Evolutionary conservation across 139 green algal genomes (phyloP).

Genomic region (Bryopsis sp.): DNA sequence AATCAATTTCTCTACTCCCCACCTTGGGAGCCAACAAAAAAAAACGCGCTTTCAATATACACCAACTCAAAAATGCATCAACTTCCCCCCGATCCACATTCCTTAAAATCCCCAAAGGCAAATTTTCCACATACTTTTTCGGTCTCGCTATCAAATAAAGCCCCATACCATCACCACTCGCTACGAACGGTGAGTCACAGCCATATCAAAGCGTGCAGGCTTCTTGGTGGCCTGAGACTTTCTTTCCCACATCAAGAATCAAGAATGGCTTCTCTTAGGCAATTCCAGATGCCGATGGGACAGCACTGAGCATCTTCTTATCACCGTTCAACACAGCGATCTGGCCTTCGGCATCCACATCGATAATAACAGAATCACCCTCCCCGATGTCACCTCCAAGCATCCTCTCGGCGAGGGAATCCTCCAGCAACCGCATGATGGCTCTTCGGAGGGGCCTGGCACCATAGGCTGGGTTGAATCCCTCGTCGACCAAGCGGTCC

Average conservation of each 20-base stretch:
- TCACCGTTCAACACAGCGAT: slow-evolving; percentile 85
- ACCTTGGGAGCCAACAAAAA: too few relatives aligned
- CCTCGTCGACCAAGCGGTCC: slow-evolving; percentile 93
- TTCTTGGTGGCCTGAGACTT: too few relatives aligned
- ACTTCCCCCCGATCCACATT: too few relatives aligned
- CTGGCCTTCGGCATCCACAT: slow-evolving; percentile 80
- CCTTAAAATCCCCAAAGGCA: too few relatives aligned
- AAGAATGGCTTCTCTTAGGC: slow-evolving; percentile 14
- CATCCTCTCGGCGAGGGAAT: slow-evolving; percentile 91
- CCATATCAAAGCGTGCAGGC: too few relatives aligned
- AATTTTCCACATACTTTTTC: too few relatives aligned
- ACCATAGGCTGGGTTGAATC: slow-evolving; percentile 97
- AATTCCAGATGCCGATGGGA: slow-evolving; percentile 16
- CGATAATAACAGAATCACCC: slow-evolving; percentile 87
- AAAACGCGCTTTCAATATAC: too few relatives aligned
- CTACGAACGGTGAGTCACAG: too few relatives aligned
- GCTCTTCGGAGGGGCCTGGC: slow-evolving; percentile 93
- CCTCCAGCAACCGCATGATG: slow-evolving; percentile 98
- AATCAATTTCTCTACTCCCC: too few relatives aligned
- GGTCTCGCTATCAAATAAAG: too few relatives aligned
- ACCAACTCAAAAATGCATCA: too few relatives aligned
- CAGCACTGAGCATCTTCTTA: slow-evolving; percentile 70
- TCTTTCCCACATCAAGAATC: background rate
- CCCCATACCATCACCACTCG: too few relatives aligned
- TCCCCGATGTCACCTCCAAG: slow-evolving; percentile 88